Evolutionary conservation across 2,329 filamentous ascomycete genomes (phyloP).

Genomic region (Penicillium sclerotiorum): DNA sequence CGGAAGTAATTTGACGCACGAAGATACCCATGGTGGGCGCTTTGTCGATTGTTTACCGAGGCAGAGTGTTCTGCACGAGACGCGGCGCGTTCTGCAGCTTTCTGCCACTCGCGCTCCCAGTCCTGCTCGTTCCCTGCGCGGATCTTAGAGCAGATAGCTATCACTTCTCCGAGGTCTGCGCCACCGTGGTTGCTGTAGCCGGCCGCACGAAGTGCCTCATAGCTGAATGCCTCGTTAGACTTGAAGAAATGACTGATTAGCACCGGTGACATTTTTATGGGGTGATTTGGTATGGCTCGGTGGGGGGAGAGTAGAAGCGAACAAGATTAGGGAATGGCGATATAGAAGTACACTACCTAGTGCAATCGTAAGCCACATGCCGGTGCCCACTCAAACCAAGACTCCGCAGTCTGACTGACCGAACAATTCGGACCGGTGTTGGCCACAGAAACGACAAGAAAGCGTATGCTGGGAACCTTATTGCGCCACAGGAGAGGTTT

Average conservation of each 20-base stretch:
- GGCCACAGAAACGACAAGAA: no score
- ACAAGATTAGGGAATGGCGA: no score
- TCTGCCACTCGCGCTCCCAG: constrained; percentile 18
- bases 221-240: constrained; percentile 9
- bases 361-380: no score
- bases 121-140: constrained; percentile 15
- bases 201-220: constrained; percentile 9
- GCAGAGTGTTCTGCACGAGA: constrained; percentile 11
- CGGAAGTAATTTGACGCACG: constrained; percentile 24
- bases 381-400: no score
- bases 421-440: no score
- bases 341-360: no score
- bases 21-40: constrained; percentile 18
- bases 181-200: constrained; percentile 8
- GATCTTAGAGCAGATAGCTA: constrained; percentile 14
- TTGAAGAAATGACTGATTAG: constrained; percentile 33
- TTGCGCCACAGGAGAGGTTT: no score
- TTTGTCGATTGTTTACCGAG: constrained; percentile 12
- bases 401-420: no score
- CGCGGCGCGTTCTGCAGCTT: constrained; percentile 11
- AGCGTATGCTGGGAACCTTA: no score
- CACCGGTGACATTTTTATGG: constrained; percentile 46
- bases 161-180: constrained; percentile 11
- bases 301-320: no score
- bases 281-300: no score